phyloP scores from a whole-genome alignment of 2,329 filamentous ascomycete genomes.

The Pseudonectria foliicola region DNA sequence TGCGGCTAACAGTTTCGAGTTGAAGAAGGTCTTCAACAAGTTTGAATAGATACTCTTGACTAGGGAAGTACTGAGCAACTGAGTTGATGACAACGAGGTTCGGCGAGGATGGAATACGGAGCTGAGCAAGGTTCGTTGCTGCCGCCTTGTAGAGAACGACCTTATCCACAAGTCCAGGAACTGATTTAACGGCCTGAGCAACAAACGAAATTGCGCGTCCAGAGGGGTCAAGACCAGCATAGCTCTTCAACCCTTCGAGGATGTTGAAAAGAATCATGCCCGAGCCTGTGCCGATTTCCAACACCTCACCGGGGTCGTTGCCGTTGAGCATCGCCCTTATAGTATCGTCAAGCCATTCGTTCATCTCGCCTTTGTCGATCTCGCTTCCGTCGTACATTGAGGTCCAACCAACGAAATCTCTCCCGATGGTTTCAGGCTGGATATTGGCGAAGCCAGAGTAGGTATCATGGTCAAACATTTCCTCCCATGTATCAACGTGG shows the following conservation, averaged over 20 bases:
- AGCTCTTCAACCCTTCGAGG: constrained; percentile 10
- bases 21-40: constrained; percentile 10
- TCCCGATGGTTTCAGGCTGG: constrained; percentile 9
- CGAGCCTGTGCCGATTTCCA: constrained; percentile 24
- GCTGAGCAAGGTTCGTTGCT: constrained; percentile 9
- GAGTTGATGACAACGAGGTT: constrained; percentile 22
- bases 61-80: constrained; percentile 23
- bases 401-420: constrained; percentile 25
- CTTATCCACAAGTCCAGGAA: constrained; percentile 8
- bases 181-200: constrained; percentile 4
- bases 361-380: constrained; percentile 23
- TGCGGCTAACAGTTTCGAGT: neutral
- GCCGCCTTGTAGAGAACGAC: constrained; percentile 12
- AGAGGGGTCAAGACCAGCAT: constrained; percentile 23
- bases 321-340: constrained; percentile 14
- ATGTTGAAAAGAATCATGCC: constrained; percentile 28
- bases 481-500: constrained; percentile 12
- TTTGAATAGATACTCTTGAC: constrained; percentile 15
- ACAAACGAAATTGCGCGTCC: constrained; percentile 14
- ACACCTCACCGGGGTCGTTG: constrained; percentile 7
- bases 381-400: constrained; percentile 24
- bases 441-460: constrained; percentile 12
- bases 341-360: constrained; percentile 27
- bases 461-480: constrained; percentile 9
- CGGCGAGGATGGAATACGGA: constrained; percentile 1